Evolutionary conservation across 2,329 filamentous ascomycete species (phyloP), one percentile per base, ranked within the genome.

Genomic region (Xylaria sp.): DNA sequence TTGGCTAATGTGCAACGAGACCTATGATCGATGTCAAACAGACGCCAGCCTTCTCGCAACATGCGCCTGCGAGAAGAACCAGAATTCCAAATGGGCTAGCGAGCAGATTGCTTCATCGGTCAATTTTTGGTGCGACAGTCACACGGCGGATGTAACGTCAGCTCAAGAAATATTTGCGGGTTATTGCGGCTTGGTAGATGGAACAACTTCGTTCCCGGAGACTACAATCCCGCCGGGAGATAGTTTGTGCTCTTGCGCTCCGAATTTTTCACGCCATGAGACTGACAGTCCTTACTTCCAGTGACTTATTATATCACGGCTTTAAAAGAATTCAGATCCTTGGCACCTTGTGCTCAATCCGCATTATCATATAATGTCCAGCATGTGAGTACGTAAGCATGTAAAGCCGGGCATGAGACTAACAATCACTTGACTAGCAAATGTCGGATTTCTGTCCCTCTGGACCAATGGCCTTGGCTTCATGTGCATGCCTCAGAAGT

Each of bases 231-330:
- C 85, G 7, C 84, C 85, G 0, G 86, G 86, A 50, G 81, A 86
- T 67, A 85, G 83, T 86, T 72, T 68, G 83, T 81, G 4, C 10
- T 34, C 39, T 43, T 2, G 10, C 30, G 15, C 18, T 41, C 28
- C 15, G 25, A 7, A n/a, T 23, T 52, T 25, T 46, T 56, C n/a
- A 8, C 32, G n/a, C 13, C 4, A 23, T 18, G 46, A 46, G n/a
- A 18, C 61, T 60, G 39, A 67, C 39, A 65, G 28, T 63, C 53
- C 9, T 32, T 20, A 25, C 60, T 58, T 6, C 3, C 25, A 84
- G 82, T 88, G 82, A 81, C 84, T 0, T 88, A 87, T 72, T 84
- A 86, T 66, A 83, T 88, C 65, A 86, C 85, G 1, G 86, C 82
- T 13, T 74, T 88, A 32, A 78, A 83, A 0, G 76, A 83, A 65